Evolutionary conservation across 139 green algal species (phyloP), one percentile per base, ranked within the genome.

Genomic region (Dunaliella primolecta): DNA sequence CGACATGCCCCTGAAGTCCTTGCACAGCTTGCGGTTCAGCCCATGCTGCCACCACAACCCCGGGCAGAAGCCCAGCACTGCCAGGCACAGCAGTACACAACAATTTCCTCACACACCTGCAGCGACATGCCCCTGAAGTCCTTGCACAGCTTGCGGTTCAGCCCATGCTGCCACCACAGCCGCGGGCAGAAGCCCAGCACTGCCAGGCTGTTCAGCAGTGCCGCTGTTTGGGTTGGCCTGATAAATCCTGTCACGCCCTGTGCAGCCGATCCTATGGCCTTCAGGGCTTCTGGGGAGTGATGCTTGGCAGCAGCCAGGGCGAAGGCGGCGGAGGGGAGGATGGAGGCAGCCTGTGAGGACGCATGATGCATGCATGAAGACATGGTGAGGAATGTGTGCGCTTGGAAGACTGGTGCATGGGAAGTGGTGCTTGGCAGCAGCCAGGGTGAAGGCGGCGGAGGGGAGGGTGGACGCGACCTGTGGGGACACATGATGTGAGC

Each of bases 181-280:
- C 32, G 30, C 2, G 83, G 83, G 74, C 74, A 86, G 74, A 82
- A 46, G n/a, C 74, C 37, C 29, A 72, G 71, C 37, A 86, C 3
- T 2, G 83, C 83, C n/a, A 81, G 56, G 20, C 72, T 74, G 75
- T 78, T 38, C 83, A 86, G 29, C 21, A 80, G 32, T 3, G 25
- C 29, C 25, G 75, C 55, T 23, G 71, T 32, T 25, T 81, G 81
- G 36, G 33, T 33, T 2, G 78, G 78, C 1, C 32, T 64, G 23
- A 70, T 30, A 34, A 23, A 31, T 1, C 46, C 34, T 32, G 70
- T 31, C 25, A 32, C 34, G 2, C 38, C 3, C 29, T 46, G 34
- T 2, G 38, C 38, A 77, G 30, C 11, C 11, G 46, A 1, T 3
- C 36, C 36, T 31, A 75, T 29, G 36, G 36, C 46, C 36, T 37